Evolutionary conservation across 331 rosid species (phyloP), one percentile per base, ranked within the genome.

Genomic region (Pyracantha coccinea): DNA sequence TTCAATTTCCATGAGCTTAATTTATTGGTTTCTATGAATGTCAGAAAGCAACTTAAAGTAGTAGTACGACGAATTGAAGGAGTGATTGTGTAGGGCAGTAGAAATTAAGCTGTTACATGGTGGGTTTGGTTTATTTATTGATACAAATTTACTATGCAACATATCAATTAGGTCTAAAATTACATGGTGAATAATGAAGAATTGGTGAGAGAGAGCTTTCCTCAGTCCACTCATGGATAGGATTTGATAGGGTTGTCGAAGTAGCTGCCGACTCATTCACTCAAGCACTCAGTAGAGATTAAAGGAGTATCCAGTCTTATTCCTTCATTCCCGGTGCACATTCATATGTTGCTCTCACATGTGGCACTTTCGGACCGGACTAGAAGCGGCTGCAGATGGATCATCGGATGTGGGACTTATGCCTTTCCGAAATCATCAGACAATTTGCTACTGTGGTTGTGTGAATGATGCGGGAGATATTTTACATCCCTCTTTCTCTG

Each of bases 231-330:
- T 83, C 92, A 87, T 85, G 87, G 93, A 84, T 24, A 79, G 69
- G 80, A 88, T 85, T 64, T 65, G 45, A 72, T 62, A 31, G 80
- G 83, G 86, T 38, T 82, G 89, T 67, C 75, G 87, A 85, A 92
- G 75, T 89, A 89, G 80, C 92, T 89, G 87, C 92, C 85, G 86
- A 83, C 77, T 91, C 97, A 91, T 87, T 80, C 87, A 89, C 75
- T 73, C 88, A 85, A 77, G 45, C 80, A 71, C 88, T 47, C 72
- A 80, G 83, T 86, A 82, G 83, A 77, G 47, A 61, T 7, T 23
- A 31, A 15, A 13, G 28, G n/a, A 21, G 1, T 52, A 3, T 41
- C 44, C 13, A 13, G 44, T 41, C 47, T 41, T 35, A 0, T 38
- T 10, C 4, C 4, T 38, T 38, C 45, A 10, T 38, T 38, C 45